Evolutionary conservation across 495 filamentous ascomycete genomes (phyloP).

Genomic region (Aspergillus cavernicola): DNA sequence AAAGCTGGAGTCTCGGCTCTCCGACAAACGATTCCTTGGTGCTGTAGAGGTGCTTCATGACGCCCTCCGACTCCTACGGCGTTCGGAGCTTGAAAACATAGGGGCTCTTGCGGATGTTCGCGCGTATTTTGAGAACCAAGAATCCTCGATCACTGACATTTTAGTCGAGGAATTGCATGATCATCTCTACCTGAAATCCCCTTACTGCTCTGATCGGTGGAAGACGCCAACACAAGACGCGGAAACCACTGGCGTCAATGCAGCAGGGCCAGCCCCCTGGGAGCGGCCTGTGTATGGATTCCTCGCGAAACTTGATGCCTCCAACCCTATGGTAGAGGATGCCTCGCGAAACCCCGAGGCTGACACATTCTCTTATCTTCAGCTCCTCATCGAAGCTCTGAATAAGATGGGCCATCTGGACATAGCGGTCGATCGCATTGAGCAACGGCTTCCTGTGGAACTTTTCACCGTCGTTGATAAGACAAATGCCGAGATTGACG

Average conservation of each 20-base stretch:
- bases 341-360: constrained; percentile 87
- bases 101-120: constrained; percentile 83
- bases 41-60: constrained; percentile 91
- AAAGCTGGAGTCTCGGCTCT: constrained; percentile 86
- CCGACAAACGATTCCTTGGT: constrained; percentile 90
- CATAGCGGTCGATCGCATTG: constrained; percentile 79
- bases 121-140: constrained; percentile 88
- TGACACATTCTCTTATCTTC: constrained; percentile 90
- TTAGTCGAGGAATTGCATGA: constrained; percentile 95
- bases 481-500: constrained; percentile 88
- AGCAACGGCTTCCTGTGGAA: constrained; percentile 90
- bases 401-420: constrained; percentile 85
- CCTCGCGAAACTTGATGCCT: constrained; percentile 74
- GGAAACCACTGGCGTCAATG: constrained; percentile 56
- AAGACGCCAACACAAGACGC: constrained; percentile 54
- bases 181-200: constrained; percentile 94
- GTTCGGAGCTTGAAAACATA: constrained; percentile 86
- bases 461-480: constrained; percentile 91
- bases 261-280: constrained; percentile 32
- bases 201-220: constrained; percentile 94
- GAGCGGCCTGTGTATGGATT: constrained; percentile 71
- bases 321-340: constrained; percentile 73
- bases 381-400: constrained; percentile 79
- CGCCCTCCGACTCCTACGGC: constrained; percentile 74
- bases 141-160: constrained; percentile 87